A percentile compares a stretch with the other conserved stretches of the same genome.
phyloP scores from a whole-genome alignment of 1,284 basidiomycete species.

The Paramarasmius palmivorus region DNA sequence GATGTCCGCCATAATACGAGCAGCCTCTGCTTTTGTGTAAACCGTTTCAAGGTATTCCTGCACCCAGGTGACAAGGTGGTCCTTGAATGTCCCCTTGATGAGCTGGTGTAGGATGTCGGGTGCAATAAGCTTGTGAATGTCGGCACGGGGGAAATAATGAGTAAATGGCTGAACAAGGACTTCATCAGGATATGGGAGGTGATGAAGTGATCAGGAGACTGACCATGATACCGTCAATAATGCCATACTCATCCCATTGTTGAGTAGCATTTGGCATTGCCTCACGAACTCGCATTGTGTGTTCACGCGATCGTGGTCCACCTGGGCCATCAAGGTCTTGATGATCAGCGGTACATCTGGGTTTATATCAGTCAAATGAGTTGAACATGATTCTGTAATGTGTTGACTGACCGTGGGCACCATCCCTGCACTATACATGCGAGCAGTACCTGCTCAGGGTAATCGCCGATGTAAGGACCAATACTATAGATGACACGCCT shows the following conservation, averaged over 20 bases:
- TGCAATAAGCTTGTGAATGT: conserved; percentile 27
- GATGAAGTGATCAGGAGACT: not conserved
- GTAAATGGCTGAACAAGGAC: conserved; percentile 16
- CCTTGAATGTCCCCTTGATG: too few relatives aligned
- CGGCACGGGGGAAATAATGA: conserved; percentile 19
- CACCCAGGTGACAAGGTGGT: too few relatives aligned
- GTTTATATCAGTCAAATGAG: too few relatives aligned
- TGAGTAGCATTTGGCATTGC: conserved; percentile 3
- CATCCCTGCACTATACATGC: conserved; percentile 27
- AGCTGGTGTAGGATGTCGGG: too few relatives aligned
- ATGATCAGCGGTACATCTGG: conserved; percentile 15
- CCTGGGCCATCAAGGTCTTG: conserved; percentile 15
- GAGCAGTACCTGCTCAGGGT: conserved; percentile 25
- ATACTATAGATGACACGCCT: conserved; percentile 26
- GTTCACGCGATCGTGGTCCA: not conserved
- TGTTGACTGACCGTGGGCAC: conserved; percentile 28
- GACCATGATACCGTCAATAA: conserved; percentile 12
- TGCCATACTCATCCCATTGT: conserved; percentile 16
- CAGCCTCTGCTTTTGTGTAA: conserved; percentile 19
- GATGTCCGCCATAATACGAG: conserved; percentile 27
- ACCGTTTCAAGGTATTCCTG: conserved; percentile 18
- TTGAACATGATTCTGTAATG: not conserved
- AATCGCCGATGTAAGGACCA: conserved; percentile 35
- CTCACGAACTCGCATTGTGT: not conserved
- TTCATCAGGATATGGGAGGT: not conserved